Evolutionary conservation across 2,329 filamentous ascomycete species (phyloP).

Genomic region (Endocalyx cinctus): DNA sequence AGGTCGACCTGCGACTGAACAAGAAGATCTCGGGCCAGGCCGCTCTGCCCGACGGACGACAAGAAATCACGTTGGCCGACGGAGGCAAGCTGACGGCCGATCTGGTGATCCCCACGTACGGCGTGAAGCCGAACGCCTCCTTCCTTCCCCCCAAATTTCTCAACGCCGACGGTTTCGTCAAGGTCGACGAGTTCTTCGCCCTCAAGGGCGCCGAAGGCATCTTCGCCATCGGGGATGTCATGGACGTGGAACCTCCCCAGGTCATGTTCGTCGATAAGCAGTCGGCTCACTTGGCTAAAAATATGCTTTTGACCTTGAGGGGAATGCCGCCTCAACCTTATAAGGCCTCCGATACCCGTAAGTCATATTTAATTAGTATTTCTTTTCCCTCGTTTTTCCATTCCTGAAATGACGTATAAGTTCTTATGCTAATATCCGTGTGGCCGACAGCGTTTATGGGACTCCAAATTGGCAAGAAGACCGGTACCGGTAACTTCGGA

Average conservation of each 20-base stretch:
- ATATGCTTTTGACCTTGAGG: conserved; percentile 3
- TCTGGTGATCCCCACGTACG: conserved; percentile 26
- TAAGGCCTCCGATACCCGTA: conserved; percentile 5
- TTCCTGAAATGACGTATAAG: no score
- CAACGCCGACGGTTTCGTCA: conserved; percentile 16
- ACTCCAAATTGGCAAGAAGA: conserved; percentile 20
- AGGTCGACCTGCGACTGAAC: conserved; percentile 5
- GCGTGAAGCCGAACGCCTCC: conserved; percentile 21
- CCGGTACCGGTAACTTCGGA: conserved; percentile 23
- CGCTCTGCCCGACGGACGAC: conserved; percentile 1
- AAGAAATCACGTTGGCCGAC: conserved; percentile 13
- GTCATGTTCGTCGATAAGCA: conserved; percentile 3
- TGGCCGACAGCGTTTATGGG: conserved; percentile 22
- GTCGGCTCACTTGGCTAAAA: conserved; percentile 7
- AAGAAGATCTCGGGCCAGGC: conserved; percentile 3
- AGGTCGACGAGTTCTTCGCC: conserved; percentile 18
- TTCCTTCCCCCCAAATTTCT: conserved; percentile 21
- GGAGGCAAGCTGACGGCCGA: conserved; percentile 19
- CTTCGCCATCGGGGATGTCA: conserved; percentile 25
- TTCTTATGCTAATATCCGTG: no score
- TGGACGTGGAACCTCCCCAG: conserved; percentile 14
- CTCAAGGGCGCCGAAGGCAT: conserved; percentile 16
- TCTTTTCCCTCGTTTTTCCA: neutral
- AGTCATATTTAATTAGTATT: neutral
- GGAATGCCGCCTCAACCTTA: conserved; percentile 3